phyloP scores from a whole-genome alignment of 306 rosid genomes.

The Gastrolobium bilobum region DNA sequence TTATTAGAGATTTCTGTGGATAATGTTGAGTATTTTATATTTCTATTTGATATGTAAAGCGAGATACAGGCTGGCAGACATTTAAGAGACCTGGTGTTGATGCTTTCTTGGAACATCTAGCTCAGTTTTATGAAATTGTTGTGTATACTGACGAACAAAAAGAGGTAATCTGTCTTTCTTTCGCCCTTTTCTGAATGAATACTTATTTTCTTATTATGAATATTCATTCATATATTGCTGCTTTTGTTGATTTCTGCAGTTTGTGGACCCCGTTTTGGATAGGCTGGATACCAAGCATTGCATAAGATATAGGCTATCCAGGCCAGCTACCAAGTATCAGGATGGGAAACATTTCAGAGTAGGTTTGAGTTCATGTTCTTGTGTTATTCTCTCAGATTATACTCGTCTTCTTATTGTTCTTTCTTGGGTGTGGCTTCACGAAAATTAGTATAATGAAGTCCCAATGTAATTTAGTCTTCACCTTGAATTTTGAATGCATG shows the following conservation, averaged over 20 bases:
- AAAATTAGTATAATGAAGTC: neutral
- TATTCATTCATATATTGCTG: constrained; percentile 23
- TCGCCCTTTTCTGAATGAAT: constrained; percentile 45
- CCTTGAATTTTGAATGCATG: constrained; percentile 27
- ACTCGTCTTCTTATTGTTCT: constrained; percentile 1
- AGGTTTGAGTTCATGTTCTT: constrained; percentile 50
- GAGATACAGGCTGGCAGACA: constrained; percentile 98
- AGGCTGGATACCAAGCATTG: constrained; percentile 91
- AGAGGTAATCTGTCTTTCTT: constrained; percentile 64
- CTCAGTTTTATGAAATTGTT: constrained; percentile 85
- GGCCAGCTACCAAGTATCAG: constrained; percentile 93
- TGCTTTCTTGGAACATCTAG: constrained; percentile 95
- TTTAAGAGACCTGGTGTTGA: constrained; percentile 98
- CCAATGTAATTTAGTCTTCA: neutral
- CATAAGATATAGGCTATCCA: constrained; percentile 81
- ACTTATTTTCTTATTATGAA: neutral
- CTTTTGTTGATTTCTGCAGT: constrained; percentile 64
- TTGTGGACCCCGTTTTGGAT: constrained; percentile 94
- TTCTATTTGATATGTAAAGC: constrained; percentile 61
- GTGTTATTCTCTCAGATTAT: constrained; percentile 32
- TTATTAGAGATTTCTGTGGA: neutral
- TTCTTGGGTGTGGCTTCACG: neutral
- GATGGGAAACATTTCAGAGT: constrained; percentile 94
- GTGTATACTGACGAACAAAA: constrained; percentile 88
- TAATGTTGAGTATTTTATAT: constrained; percentile 36